Evolutionary conservation across 2,329 filamentous ascomycete genomes (phyloP), one percentile per base, ranked within the genome.

Genomic region (Fusarium miscanthi): DNA sequence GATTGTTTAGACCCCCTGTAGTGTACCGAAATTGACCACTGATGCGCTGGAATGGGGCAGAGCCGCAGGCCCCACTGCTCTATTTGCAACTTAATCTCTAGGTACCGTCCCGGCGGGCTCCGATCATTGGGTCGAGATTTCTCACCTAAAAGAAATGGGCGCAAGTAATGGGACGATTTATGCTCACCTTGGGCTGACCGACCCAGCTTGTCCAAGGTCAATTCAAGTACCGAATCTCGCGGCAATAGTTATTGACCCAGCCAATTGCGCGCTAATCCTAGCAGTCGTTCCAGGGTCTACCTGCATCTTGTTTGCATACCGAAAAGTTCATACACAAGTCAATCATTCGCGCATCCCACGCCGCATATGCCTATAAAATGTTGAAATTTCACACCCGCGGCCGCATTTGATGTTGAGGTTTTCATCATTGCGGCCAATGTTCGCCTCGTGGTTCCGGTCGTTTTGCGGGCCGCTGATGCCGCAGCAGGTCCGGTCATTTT

Each of bases 301-400:
- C 33, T n/a, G 27, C 27, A 30, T 7, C 27, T 30, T 30, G 27
- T 30, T 8, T 30, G 27, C 27, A 30, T 30, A 30, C 27, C 8
- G 27, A 30, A 30, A 30, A 30, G 27, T 7, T 6, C 7, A 30
- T 30, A 30, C 27, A 30, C 8, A 19, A 51, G 8, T 33, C 2
- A 10, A 8, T 4, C 3, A 25, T 0, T 35, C 1, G 6, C n/a
- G 3, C 7, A 54, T 41, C 6, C 19, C 19, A 38, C 21, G 37
- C 38, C 52, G 52, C 38, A 3, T 2, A 33, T 43, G 25, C 52
- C 38, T 42, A 23, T 2, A 0, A 0, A 8, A 31, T 31, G 14
- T 14, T 31, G 14, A 41, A 6, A 4, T 2, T 0, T 2, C 2
- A 6, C 8, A 1, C 1, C 2, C 0, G 3, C 2, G 13, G 33